Percentiles rank a stretch among this genome's conserved stretches.
phyloP scores from a whole-genome alignment of 768 basidiomycete genomes.

The Termitomyces sp. region DNA sequence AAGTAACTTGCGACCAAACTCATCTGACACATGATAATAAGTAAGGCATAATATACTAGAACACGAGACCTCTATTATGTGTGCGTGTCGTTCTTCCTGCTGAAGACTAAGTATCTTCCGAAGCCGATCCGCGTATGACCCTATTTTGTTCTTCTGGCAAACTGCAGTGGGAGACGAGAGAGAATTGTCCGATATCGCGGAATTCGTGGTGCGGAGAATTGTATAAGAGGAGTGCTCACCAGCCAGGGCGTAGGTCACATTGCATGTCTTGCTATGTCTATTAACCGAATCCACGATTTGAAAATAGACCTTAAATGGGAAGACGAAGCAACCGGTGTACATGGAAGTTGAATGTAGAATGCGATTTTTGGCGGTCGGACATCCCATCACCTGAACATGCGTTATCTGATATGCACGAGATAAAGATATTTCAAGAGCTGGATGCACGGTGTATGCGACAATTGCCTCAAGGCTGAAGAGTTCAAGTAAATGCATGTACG shows the following conservation, averaged over 20 bases:
- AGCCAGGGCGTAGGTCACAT: not conserved
- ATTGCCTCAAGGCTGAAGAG: not conserved
- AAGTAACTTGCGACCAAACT: not conserved
- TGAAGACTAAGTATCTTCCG: not conserved
- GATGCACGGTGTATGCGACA: not conserved
- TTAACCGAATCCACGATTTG: not conserved
- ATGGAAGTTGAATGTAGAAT: not conserved
- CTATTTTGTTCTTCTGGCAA: not conserved
- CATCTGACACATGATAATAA: not conserved
- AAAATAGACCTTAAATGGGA: not conserved
- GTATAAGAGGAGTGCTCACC: not conserved
- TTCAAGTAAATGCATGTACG: not conserved
- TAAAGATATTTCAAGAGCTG: not conserved
- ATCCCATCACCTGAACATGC: no score
- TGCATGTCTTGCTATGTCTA: not conserved
- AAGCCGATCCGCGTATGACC: not conserved
- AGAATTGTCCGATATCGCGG: not conserved
- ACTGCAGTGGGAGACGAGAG: not conserved
- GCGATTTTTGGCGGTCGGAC: no score
- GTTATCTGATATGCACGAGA: slow-evolving; percentile 3
- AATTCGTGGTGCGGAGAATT: not conserved
- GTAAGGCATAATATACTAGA: not conserved
- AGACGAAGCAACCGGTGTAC: not conserved
- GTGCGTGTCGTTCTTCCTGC: not conserved
- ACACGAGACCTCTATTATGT: not conserved